Evolutionary conservation across 2,329 filamentous ascomycete genomes (phyloP), one percentile per base, ranked within the genome.

Genomic region (Phoma sp.): DNA sequence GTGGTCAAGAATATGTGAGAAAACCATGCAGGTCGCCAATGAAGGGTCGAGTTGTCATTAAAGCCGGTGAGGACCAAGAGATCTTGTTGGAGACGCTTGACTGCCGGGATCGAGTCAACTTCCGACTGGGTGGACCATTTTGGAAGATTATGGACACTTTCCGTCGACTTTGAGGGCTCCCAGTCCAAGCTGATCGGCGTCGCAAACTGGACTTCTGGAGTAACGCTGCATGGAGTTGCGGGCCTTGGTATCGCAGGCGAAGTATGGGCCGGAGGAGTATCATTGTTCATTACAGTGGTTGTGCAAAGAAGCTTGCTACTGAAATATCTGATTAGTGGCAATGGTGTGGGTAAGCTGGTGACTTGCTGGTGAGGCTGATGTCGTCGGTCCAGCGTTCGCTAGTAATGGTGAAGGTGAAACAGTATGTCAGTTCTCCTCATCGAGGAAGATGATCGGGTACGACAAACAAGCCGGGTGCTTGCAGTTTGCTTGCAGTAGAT

Each of bases 21-120:
- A 53, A 72, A 71, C 70, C 69, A 73, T 1, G 57, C 46, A 0
- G 70, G 70, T 11, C 65, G 67, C 66, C 66, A 72, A 40, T 59
- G 59, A 4, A 72, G 56, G 5, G 64, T 62, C n/a, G 46, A 52
- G 46, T 69, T 71, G 17, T 72, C 69, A 20, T 52, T 46, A 33
- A 73, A 61, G 42, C 51, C 49, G 10, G 65, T 66, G 9, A 73
- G 62, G 12, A 69, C 39, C 4, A 71, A 47, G 29, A 72, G 62
- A 23, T 72, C 68, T 42, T 62, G 56, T 42, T 72, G 66, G 17
- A 66, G 32, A 14, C 64, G 66, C 23, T 61, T 59, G 34, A 66
- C 58, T 1, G 38, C 12, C 1, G 57, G 48, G 21, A 53, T n/a
- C 1, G 52, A 23, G 20, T 60, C 40, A 2, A 70, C 56, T 1